Evolutionary conservation across 2,329 filamentous ascomycete species (phyloP).

Genomic region (Coccinonectria pachysandricola): DNA sequence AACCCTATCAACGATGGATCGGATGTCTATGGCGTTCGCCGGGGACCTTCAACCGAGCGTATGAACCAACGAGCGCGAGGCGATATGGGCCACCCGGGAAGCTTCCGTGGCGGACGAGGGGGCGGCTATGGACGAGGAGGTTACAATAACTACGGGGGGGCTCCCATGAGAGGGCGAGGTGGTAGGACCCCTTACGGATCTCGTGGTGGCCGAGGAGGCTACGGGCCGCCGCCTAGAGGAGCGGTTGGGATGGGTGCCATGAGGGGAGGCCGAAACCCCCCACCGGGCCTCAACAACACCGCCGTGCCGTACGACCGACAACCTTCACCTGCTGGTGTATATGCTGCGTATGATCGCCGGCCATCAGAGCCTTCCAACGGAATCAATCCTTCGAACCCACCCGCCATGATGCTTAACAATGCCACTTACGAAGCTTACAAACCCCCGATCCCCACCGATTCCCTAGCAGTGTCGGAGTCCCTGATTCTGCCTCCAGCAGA

Average conservation of each 20-base stretch:
- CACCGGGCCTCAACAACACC: slow-evolving; percentile 34
- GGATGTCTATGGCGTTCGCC: slow-evolving; percentile 37
- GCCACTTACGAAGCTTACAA: slow-evolving; percentile 34
- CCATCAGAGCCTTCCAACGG: slow-evolving; percentile 23
- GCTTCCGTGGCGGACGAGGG: slow-evolving; percentile 35
- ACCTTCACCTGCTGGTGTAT: slow-evolving; percentile 27
- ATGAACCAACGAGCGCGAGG: slow-evolving; percentile 46
- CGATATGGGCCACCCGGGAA: slow-evolving; percentile 24
- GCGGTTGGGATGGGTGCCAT: slow-evolving; percentile 20
- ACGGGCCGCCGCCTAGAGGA: not conserved
- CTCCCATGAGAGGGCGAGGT: slow-evolving; percentile 29
- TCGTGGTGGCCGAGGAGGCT: slow-evolving; percentile 21
- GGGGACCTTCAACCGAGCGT: slow-evolving; percentile 36
- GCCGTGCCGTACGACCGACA: slow-evolving; percentile 29
- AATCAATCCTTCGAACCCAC: slow-evolving; percentile 23
- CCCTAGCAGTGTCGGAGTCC: too few relatives aligned
- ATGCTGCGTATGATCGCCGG: slow-evolving; percentile 28
- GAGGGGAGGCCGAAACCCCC: slow-evolving; percentile 26
- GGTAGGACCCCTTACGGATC: slow-evolving; percentile 34
- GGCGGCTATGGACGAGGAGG: slow-evolving; percentile 43
- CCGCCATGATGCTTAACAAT: slow-evolving; percentile 23
- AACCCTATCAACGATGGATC: slow-evolving; percentile 38
- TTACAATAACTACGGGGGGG: slow-evolving; percentile 37
- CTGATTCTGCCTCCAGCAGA: not conserved
- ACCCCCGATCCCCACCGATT: slow-evolving; percentile 10